Base-by-base conservation (phyloP, 2,329 filamentous ascomycete genomes). In the Ophiostoma perfectum region DNA sequence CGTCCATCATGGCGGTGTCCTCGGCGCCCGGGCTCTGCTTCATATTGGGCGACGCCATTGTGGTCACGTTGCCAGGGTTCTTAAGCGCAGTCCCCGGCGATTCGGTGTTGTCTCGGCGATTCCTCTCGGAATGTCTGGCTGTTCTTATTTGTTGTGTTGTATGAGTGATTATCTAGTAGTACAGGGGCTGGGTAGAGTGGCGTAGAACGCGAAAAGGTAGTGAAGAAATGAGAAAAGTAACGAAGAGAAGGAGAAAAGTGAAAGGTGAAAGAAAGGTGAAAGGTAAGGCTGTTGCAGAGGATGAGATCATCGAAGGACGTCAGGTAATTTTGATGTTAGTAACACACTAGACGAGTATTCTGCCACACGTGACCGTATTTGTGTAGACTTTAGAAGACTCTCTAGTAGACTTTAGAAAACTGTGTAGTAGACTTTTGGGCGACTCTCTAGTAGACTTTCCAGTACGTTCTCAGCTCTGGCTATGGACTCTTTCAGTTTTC, bases 1-100 rank as follows among this genome's bases (percentile, higher is more conserved):
- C 88, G 71, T 87, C 85, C 69, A 84, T 76, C 5, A 75, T 52
- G 5, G 49, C 18, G 9, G 16, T 3, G 38, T 65, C 69, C 42
- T 38, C 42, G 6, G 55, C 11, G 7, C 49, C 63, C 55, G 38
- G 58, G 58, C 58, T 62, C 38, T 41, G 58, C 38, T 41, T 42
- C 14, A 14, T 41, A 16, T 16, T 18, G 38, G 14, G 38, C 38
- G 58, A 62, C 27, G 16, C 38, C 58, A 62, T 27, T 62, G 36
- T 8, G 41, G 36, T 62, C 58, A 41, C 36, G 12, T 8, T 27
- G 45, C 45, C 45, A 16, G 7, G 2, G 27, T 27, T 27, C 27
- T 27, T 27, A 27, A 27, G 27, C 27, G 36, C 38, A 42, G 14
- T 41, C 38, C 11, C 38, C 58, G 36, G 58, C 18, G 55, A 27